Evolutionary conservation across 352 stramenopile species (phyloP), one percentile per base, ranked within the genome.

Genomic region (Phytophthora brassicae): DNA sequence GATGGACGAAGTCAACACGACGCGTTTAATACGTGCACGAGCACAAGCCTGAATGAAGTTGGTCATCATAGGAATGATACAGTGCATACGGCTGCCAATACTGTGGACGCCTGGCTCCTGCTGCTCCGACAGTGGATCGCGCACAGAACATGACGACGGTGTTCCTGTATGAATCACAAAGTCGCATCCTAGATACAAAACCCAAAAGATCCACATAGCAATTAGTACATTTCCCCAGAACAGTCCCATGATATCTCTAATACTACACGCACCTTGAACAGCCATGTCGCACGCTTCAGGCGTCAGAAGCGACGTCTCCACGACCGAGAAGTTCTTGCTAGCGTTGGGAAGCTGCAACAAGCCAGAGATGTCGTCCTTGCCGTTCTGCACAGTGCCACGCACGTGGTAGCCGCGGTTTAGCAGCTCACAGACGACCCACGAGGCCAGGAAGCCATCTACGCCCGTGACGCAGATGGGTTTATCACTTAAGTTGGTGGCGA

Each of bases 31-130:
- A 41, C 84, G 81, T 4, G 82, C 72, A 11, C 87, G 82, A 13
- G 86, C 84, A 57, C 87, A 96, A 0, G 87, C 85, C 52, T 93
- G 86, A 57, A 96, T 94, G 51, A 96, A 96, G 67, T 96, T 96
- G 12, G 86, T 94, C 87, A 96, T 96, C 86, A 96, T 96, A 12
- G 87, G 87, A 28, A 96, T 93, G 70, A 96, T 96, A 43, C 85
- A 94, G 74, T 96, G 87, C 83, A 96, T 93, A 22, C 87, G 85
- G 54, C 87, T 96, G 43, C 87, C 87, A 64, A 96, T 92, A 52
- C 85, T 94, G 55, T 96, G 86, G 19, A 96, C 87, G 2, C 85
- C 87, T 1, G 87, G 87, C 59, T 96, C 87, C 17, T 88, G 74
- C 35, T 90, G 83, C 62, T 96, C 87, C 20, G 87, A 94, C 12